Evolutionary conservation across 768 basidiomycete genomes (phyloP), one percentile per base, ranked within the genome.

Genomic region (Neoboletus subvelutipes): DNA sequence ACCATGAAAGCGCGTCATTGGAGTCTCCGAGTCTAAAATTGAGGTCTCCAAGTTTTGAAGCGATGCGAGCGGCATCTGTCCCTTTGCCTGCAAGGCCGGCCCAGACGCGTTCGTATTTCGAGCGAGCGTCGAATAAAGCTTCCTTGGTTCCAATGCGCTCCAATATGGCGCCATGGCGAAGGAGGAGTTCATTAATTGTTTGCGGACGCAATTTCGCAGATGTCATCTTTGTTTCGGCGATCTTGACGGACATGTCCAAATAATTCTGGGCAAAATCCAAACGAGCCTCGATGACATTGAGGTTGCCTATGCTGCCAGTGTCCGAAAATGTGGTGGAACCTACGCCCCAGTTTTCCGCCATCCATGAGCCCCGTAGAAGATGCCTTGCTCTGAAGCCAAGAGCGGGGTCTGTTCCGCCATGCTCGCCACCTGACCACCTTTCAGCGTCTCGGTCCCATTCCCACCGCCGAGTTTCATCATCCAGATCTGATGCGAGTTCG

Each of bases 381-480:
- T 87, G 83, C 28, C 86, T 75, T 22, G 78, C 87, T 62, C 73
- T 76, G 65, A 81, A 78, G 3, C 87, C 85, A 10, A 91, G 73
- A n/a, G 73, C 80, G 5, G 85, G 78, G 68, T 91, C 87, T n/a
- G 89, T 91, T 46, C 89, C 90, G 6, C 85, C 86, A 33, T 28
- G 74, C 57, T 62, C 74, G 47, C 83, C 77, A 24, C 80, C 84
- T 9, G 83, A 76, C 88, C 88, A 90, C 50, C 75, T 75, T 52
- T 85, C 85, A 18, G 75, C 75, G 45, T 86, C 83, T 4, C 77
- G 65, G 65, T 86, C 79, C 89, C 88, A 90, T 64, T 86, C 82
- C 84, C 85, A 91, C 56, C 74, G 76, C 46, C 73, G 74, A 17
- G 74, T 74, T 45, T 86, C 84, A 39, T 77, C 70, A 60, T 90